phyloP scores from a whole-genome alignment of 805 yeast species.

The Pachysolen tannophilus region DNA sequence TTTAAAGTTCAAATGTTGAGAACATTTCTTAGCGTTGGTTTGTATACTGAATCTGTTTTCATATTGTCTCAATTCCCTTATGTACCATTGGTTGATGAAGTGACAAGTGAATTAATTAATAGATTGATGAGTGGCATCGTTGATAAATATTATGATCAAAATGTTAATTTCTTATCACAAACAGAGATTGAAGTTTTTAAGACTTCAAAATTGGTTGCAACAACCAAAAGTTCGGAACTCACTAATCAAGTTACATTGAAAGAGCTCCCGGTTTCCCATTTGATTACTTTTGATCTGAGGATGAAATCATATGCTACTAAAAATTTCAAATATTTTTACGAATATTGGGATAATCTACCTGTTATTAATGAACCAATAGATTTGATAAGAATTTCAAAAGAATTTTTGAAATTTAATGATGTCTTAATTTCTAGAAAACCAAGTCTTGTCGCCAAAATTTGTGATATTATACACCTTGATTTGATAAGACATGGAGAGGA shows the following conservation, averaged over 20 bases:
- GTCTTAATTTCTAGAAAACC: constrained; percentile 42
- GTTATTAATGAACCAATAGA: constrained; percentile 29
- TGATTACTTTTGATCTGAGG: constrained; percentile 5
- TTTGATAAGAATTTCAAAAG: constrained; percentile 38
- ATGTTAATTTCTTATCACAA: constrained; percentile 13
- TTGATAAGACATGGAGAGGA: constrained; percentile 8
- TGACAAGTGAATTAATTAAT: constrained; percentile 37
- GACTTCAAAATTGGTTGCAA: constrained; percentile 17
- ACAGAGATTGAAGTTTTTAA: constrained; percentile 14
- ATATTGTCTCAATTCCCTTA: constrained; percentile 56
- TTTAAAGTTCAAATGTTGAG: constrained; percentile 42
- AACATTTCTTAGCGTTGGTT: constrained; percentile 48
- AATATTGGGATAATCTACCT: constrained; percentile 41
- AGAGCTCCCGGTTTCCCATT: constrained; percentile 3
- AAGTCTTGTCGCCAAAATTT: constrained; percentile 43
- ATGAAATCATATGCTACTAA: constrained; percentile 7
- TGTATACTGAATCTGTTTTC: constrained; percentile 52
- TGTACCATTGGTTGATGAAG: constrained; percentile 45
- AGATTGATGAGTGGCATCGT: constrained; percentile 42
- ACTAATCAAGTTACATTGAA: background rate
- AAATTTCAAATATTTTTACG: constrained; percentile 32
- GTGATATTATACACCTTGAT: constrained; percentile 45
- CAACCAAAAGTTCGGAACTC: constrained; percentile 11
- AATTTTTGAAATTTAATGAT: constrained; percentile 46
- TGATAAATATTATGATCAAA: constrained; percentile 33